Evolutionary conservation across 768 basidiomycete species (phyloP), one percentile per base, ranked within the genome.

Genomic region (Russula earlei): DNA sequence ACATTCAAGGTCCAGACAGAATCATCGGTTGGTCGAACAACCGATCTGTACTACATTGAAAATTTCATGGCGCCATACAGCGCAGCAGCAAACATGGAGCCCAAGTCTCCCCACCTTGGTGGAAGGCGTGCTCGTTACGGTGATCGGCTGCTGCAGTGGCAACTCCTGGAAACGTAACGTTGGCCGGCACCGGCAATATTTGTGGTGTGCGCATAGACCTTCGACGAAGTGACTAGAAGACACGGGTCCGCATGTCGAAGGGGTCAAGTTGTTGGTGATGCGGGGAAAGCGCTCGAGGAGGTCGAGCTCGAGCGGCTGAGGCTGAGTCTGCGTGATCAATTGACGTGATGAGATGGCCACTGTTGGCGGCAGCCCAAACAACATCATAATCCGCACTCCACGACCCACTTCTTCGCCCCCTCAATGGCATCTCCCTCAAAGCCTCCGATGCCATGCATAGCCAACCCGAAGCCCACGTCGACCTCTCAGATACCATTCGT

Each of bases 401-500:
- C 48, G 20, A 31, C 42, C 34, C n/a, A 50, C 52, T 15, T 17
- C 46, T n/a, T n/a, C 17, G 6, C 22, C 22, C 46, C 38, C 46
- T n/a, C 46, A 19, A 60, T 61, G 58, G 25, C 58, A 17, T 56
- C 45, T 29, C 41, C 51, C 25, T 12, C 53, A 19, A 62, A 62
- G 24, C 62, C 59, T 24, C 52, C 33, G n/a, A 56, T 62, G 55
- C 62, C 62, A 27, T 61, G 59, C 43, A 48, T 62, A 45, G 41
- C 62, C 42, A 52, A 54, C 27, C 59, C 60, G n/a, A 61, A 62
- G 34, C 62, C 62, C 17, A 55, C 62, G 17, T 62, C 62, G 5
- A 27, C 27, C 25, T 62, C 59, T 15, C 49, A 49, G 17, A 55
- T 52, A 46, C 59, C 52, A 29, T 61, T 61, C 49, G 41, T 40